Conservation (phyloP, 2,329 filamentous ascomycete species). For the Geosmithia putterillii region DNA sequence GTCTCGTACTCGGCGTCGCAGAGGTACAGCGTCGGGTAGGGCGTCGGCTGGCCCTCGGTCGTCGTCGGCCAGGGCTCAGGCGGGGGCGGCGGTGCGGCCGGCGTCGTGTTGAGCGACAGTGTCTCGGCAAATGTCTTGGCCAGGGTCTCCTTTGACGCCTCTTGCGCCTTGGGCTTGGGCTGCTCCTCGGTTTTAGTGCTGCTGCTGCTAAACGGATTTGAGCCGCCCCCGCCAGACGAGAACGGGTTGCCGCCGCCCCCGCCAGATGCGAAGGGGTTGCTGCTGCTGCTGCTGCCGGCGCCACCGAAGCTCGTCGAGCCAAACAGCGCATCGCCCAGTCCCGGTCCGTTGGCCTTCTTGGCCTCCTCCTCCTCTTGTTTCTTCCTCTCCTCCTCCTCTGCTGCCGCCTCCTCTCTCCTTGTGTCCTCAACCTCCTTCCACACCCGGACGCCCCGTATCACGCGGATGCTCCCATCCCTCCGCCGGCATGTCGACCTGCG, state of each 20-base stretch:
- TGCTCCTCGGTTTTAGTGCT: conserved; percentile 8
- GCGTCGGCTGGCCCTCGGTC: conserved; percentile 46
- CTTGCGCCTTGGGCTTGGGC: conserved; percentile 18
- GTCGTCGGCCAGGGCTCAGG: conserved; percentile 63
- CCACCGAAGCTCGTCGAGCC: conserved; percentile 37
- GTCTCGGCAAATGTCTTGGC: conserved; percentile 59
- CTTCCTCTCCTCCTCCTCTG: conserved; percentile 12
- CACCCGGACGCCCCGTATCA: conserved; percentile 54
- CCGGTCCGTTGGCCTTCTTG: conserved; percentile 22
- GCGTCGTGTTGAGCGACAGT: conserved; percentile 53
- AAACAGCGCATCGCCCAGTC: conserved; percentile 57
- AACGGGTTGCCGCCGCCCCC: conserved; percentile 29
- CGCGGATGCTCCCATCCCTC: conserved; percentile 71
- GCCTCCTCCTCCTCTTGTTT: conserved; percentile 20
- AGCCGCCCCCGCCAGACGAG: conserved; percentile 9
- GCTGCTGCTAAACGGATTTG: conserved; percentile 15
- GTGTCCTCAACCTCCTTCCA: conserved; percentile 28
- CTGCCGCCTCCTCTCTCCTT: conserved; percentile 5
- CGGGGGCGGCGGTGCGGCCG: conserved; percentile 25
- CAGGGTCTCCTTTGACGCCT: conserved; percentile 21
- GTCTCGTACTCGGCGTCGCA: conserved; percentile 88
- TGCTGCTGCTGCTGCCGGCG: conserved; percentile 19
- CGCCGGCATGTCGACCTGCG: conserved; percentile 65
- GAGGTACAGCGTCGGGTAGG: conserved; percentile 69
- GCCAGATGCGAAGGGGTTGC: conserved; percentile 48